A percentile compares a stretch with the other conserved stretches of the same genome.
Evolutionary conservation across 2,329 filamentous ascomycete species (phyloP).

Genomic region (Aspergillus proliferans): DNA sequence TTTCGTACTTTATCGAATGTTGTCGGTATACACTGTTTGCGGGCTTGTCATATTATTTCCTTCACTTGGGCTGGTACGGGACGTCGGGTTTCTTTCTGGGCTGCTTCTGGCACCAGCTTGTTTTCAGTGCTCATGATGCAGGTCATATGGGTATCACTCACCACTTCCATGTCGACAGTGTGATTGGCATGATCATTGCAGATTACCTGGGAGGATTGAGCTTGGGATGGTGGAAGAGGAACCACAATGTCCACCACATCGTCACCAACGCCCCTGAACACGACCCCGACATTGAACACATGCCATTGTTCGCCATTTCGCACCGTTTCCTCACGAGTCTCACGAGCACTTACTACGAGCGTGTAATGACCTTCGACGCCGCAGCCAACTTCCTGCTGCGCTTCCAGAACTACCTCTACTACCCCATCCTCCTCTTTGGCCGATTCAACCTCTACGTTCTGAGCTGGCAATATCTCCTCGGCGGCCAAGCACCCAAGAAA

Average conservation of each 20-base stretch:
- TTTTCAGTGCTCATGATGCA: slow-evolving; percentile 90
- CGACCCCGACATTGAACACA: slow-evolving; percentile 88
- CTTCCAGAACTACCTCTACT: slow-evolving; percentile 79
- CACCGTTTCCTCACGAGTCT: slow-evolving; percentile 71
- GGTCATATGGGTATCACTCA: slow-evolving; percentile 98
- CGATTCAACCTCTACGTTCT: slow-evolving; percentile 82
- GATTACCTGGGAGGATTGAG: slow-evolving; percentile 86
- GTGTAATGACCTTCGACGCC: slow-evolving; percentile 69
- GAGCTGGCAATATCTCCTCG: slow-evolving; percentile 70
- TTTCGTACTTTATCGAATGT: slow-evolving; percentile 68
- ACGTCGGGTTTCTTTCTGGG: slow-evolving; percentile 70
- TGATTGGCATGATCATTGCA: slow-evolving; percentile 84
- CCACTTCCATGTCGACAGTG: slow-evolving; percentile 71
- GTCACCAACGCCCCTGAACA: slow-evolving; percentile 94
- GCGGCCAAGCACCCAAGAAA: slow-evolving; percentile 63
- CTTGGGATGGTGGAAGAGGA: slow-evolving; percentile 94
- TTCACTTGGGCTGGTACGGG: slow-evolving; percentile 61
- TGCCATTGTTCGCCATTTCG: slow-evolving; percentile 82
- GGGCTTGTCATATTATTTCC: slow-evolving; percentile 52
- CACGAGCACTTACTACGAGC: slow-evolving; percentile 76
- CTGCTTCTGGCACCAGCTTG: slow-evolving; percentile 85
- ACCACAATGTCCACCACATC: slow-evolving; percentile 94
- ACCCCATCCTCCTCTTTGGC: slow-evolving; percentile 70
- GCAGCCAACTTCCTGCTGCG: slow-evolving; percentile 63
- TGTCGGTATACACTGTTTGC: slow-evolving; percentile 67